Conservation (phyloP, 805 yeast genomes). For the Candida endomychidarum region DNA sequence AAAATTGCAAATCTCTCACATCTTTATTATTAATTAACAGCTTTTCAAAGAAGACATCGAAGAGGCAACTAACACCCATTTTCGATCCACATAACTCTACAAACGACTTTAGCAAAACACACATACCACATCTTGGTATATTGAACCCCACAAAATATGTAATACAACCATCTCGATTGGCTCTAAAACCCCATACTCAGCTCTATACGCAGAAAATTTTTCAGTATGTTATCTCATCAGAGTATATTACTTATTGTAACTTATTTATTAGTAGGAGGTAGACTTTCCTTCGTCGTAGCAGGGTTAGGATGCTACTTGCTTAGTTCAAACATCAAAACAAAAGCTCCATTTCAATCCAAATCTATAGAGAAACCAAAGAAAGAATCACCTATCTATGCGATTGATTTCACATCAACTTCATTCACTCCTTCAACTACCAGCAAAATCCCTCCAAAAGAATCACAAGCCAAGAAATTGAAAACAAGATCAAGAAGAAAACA, state of each 20-base stretch:
- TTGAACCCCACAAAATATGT: too few relatives aligned
- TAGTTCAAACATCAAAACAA: neutral
- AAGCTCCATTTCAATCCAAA: too few relatives aligned
- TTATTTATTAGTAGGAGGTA: constrained; percentile 43
- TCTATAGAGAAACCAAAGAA: constrained; percentile 11
- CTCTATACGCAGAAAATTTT: constrained; percentile 12
- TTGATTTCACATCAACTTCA: constrained; percentile 42
- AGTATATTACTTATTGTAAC: constrained; percentile 13
- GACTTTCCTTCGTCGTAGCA: constrained; percentile 33
- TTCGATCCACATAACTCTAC: too few relatives aligned
- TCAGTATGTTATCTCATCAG: constrained; percentile 11
- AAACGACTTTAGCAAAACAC: too few relatives aligned
- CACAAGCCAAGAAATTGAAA: constrained; percentile 11
- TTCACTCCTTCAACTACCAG: constrained; percentile 26
- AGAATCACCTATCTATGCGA: constrained; percentile 37
- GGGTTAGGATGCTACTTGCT: constrained; percentile 8
- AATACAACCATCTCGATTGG: too few relatives aligned
- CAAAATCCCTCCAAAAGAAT: constrained; percentile 14
- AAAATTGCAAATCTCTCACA: too few relatives aligned
- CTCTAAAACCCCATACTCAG: neutral
- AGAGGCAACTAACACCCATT: too few relatives aligned
- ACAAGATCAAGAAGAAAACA: constrained; percentile 20
- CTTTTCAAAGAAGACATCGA: too few relatives aligned
- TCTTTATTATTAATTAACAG: too few relatives aligned
- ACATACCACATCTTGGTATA: too few relatives aligned